Evolutionary conservation across 768 basidiomycete species (phyloP).

Genomic region (Pholiota molesta): DNA sequence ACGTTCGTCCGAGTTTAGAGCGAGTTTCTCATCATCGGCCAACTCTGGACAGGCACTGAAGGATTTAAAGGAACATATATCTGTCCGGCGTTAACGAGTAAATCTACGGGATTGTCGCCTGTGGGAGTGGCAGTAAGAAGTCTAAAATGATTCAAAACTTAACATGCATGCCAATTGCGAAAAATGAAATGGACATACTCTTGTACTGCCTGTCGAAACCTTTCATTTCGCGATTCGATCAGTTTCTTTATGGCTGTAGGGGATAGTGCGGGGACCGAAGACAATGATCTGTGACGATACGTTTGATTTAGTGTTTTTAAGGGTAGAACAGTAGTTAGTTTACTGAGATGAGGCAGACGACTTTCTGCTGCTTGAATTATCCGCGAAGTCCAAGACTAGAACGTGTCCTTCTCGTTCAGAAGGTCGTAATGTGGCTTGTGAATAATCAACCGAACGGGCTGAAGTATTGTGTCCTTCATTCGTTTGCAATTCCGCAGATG

Average conservation of each 20-base stretch:
- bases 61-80: conserved; percentile 77
- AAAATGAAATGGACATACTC: conserved; percentile 49
- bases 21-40: conserved; percentile 30
- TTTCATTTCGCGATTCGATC: conserved; percentile 68
- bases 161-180: not conserved
- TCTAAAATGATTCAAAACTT: conserved; percentile 35
- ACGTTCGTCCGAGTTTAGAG: conserved; percentile 45
- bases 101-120: conserved; percentile 59
- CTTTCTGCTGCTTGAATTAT: conserved; percentile 37
- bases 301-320: not conserved
- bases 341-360: conserved; percentile 31
- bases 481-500: conserved; percentile 60
- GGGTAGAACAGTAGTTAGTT: conserved; percentile 1
- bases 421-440: conserved; percentile 41
- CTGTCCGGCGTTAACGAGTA: conserved; percentile 68
- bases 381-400: conserved; percentile 48
- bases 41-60: conserved; percentile 17
- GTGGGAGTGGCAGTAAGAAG: conserved; percentile 56
- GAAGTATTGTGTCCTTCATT: conserved; percentile 30
- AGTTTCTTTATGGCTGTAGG: conserved; percentile 67
- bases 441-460: conserved; percentile 23
- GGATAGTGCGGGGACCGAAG: conserved; percentile 44
- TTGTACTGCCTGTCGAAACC: conserved; percentile 65
- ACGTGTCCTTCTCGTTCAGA: conserved; percentile 36
- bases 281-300: not conserved